Base-by-base conservation (phyloP, 2,329 filamentous ascomycete species). In the Phyllosticta citrichinensis region DNA sequence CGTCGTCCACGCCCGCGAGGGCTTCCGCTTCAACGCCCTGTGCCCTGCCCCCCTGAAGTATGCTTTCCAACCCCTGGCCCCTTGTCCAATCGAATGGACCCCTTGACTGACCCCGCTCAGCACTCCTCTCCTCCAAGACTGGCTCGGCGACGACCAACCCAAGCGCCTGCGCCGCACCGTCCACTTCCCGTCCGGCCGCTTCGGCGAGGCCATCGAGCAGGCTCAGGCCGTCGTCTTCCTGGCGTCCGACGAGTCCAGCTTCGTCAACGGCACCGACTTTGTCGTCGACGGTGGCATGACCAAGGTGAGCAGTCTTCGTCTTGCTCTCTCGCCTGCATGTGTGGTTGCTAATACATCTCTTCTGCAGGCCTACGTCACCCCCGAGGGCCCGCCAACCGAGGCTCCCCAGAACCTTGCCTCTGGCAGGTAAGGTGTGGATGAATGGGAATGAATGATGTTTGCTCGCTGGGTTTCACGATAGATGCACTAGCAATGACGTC, bases 241-340 rank as follows among this genome's bases (percentile, higher is more conserved):
- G 63, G 91, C 91, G 9, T 91, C 87, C 66, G 91, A 96, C 67
- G 91, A 96, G 79, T 86, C 87, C 70, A 90, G 88, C 79, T 96
- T 95, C 68, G 88, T 96, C 69, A 96, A 94, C 66, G 91, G 89
- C 11, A 87, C 84, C 62, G 94, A 97, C 72, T 96, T 97, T 77
- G 87, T 96, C 4, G 91, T 97, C 25, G 94, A 99, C 69, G 94
- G 94, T 62, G 93, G 93, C 63, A 90, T 99, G 89, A 93, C 86
- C 69, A 96, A 89, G 81, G 82, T 61, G 33, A 33, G 58, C 9
- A 17, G 10, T n/a, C 1, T 5, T n/a, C 3, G 17, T n/a, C 14
- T 30, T 79, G 1, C 9, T 35, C 35, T 57, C 25, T 20, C n/a
- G 20, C 56, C 24, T 11, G 6, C 3, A 51, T 47, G 35, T 24